Base-by-base conservation (phyloP, 306 rosid species). In the Lupinus albus region DNA sequence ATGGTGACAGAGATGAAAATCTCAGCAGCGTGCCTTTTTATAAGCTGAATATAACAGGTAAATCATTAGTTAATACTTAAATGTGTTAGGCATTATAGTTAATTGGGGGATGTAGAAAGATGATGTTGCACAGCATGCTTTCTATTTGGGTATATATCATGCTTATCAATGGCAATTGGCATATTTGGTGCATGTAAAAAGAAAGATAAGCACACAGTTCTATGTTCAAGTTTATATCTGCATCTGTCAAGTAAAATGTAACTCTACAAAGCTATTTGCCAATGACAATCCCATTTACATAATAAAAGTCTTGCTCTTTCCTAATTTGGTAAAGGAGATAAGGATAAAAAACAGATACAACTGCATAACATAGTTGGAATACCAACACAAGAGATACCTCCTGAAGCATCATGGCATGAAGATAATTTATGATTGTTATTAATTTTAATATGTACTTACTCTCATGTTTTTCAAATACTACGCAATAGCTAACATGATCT, bases 21-120 rank as follows among this genome's bases (percentile, higher is more conserved):
- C 88, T 90, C 95, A 9, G 95, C 90, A 7, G 95, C 95, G 10
- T 90, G 97, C 84, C 97, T 87, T 70, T 85, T 87, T 2, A 90
- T 80, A 3, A 85, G 97, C 97, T 90, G 95, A 66, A 75, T 76
- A 58, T 30, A 63, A 36, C 48, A 61, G 55, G 39, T 18, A 49
- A 67, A 78, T 45, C 32, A 30, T 54, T 54, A 55, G 44, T 71
- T 44, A 49, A 25, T 14, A 8, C 50, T 51, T 44, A 2, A 62
- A 45, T 45, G 30, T 51, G 55, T 8, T 18, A 17, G 25, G 25
- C 20, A 49, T 68, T 41, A 55, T 50, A 46, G 65, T 47, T 54
- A 25, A 61, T 54, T 53, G 41, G 10, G 49, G 70, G 25, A 51
- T 21, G 45, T 1, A 4, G 15, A 8, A 51, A 25, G 77, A 62